Conservation (phyloP, 768 basidiomycete species). For the Gymnopilus dilepis region DNA sequence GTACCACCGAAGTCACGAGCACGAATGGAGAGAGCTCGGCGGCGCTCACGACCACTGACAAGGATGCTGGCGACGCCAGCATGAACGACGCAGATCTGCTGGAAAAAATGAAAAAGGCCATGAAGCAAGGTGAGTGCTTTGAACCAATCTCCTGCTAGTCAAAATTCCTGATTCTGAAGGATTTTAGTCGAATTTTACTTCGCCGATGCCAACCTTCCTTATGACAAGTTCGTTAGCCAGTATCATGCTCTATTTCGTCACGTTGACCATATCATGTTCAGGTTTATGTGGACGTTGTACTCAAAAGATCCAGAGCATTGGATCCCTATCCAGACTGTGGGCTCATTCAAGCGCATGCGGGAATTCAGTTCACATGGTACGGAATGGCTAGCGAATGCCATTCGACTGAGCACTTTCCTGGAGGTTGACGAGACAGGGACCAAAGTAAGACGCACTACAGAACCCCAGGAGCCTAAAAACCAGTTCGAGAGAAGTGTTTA, state of each 20-base stretch:
- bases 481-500: constrained; percentile 88
- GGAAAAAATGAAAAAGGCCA: constrained; percentile 52
- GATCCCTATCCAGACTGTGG: constrained; percentile 85
- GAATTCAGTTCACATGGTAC: constrained; percentile 65
- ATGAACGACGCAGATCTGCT: constrained; percentile 37
- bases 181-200: constrained; percentile 92
- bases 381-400: constrained; percentile 73
- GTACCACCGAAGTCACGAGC: constrained; percentile 12
- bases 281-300: constrained; percentile 96
- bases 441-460: constrained; percentile 76
- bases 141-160: not conserved
- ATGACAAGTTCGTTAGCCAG: constrained; percentile 64
- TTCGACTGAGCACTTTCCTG: constrained; percentile 58
- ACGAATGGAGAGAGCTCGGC: constrained; percentile 16
- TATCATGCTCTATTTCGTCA: not conserved
- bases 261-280: constrained; percentile 32
- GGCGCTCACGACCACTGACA: constrained; percentile 17
- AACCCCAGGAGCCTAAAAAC: constrained; percentile 77
- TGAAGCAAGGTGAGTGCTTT: constrained; percentile 55
- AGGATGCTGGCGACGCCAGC: constrained; percentile 20
- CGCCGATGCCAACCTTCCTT: constrained; percentile 94
- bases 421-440: constrained; percentile 77
- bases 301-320: constrained; percentile 84
- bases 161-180: not conserved
- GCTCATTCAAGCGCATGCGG: constrained; percentile 95